phyloP scores from a whole-genome alignment of 1,284 basidiomycete species.

The Thecaphora thlaspeos region DNA sequence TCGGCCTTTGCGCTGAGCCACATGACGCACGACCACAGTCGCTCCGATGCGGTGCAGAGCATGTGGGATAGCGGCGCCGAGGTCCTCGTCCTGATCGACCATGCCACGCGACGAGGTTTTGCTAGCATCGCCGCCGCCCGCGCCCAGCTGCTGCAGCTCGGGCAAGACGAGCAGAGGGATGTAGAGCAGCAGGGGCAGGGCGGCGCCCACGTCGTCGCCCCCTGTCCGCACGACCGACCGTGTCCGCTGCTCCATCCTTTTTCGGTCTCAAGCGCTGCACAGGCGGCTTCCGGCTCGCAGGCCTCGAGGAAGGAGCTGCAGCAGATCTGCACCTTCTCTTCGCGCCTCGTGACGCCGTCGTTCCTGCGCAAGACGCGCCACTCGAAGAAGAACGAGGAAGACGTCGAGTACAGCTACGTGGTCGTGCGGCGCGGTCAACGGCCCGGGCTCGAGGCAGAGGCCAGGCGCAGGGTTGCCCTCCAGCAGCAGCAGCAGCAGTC shows the following conservation, averaged over 20 bases:
- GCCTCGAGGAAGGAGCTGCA: constrained; percentile 59
- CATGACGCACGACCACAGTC: constrained; percentile 66
- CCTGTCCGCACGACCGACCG: constrained; percentile 86
- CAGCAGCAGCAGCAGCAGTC: constrained; percentile 1
- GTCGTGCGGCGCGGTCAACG: constrained; percentile 77
- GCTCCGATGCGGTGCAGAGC: constrained; percentile 71
- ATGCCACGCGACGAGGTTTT: constrained; percentile 75
- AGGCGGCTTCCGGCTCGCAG: constrained; percentile 17
- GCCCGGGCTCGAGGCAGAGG: constrained; percentile 58
- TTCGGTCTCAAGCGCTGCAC: constrained; percentile 6
- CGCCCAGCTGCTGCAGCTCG: constrained; percentile 71
- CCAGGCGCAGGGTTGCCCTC: constrained; percentile 6
- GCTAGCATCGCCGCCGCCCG: constrained; percentile 79
- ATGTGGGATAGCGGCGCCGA: constrained; percentile 84
- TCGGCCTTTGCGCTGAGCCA: constrained; percentile 82
- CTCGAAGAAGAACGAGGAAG: constrained; percentile 76
- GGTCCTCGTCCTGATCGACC: constrained; percentile 73
- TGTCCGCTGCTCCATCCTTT: constrained; percentile 69
- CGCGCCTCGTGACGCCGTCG: constrained; percentile 78
- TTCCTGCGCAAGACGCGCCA: constrained; percentile 87
- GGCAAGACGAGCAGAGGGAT: no score
- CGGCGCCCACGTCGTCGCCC: constrained; percentile 67
- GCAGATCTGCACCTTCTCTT: constrained; percentile 76
- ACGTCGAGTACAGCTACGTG: constrained; percentile 84
- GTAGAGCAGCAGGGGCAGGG: not conserved